Evolutionary conservation across 1,284 basidiomycete genomes (phyloP).

Genomic region (Tremellales sp.): DNA sequence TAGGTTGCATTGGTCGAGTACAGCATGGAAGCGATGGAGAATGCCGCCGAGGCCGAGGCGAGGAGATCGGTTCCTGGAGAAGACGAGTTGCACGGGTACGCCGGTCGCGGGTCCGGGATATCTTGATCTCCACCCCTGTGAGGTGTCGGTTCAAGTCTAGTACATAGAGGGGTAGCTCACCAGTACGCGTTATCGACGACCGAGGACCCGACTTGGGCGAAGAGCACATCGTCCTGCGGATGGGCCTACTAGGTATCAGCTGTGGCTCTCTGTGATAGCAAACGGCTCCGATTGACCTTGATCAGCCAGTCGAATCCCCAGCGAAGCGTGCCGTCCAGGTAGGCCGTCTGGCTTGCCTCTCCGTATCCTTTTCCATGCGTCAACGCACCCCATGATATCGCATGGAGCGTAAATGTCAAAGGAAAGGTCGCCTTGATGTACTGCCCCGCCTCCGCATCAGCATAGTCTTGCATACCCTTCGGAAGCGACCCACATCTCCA

Average conservation of each 20-base stretch:
- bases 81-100: constrained; percentile 71
- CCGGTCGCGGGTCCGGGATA: constrained; percentile 69
- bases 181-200: constrained; percentile 66
- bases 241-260: constrained; percentile 59
- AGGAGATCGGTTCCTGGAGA: constrained; percentile 84
- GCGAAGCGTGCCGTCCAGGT: constrained; percentile 78
- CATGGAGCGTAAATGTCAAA: constrained; percentile 70
- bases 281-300: constrained; percentile 55
- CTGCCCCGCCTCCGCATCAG: constrained; percentile 9
- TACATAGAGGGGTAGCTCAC: constrained; percentile 16
- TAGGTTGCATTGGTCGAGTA: constrained; percentile 61
- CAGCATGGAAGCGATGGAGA: constrained; percentile 76
- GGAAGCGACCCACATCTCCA: constrained; percentile 48
- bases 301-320: constrained; percentile 91
- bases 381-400: constrained; percentile 79
- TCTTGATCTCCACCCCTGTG: constrained; percentile 76
- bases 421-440: constrained; percentile 85
- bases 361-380: constrained; percentile 81
- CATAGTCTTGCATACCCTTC: background rate
- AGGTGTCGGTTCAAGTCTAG: constrained; percentile 3
- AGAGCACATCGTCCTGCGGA: constrained; percentile 66
- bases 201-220: constrained; percentile 70
- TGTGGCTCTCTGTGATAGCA: background rate
- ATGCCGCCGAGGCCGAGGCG: constrained; percentile 75
- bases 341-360: constrained; percentile 74